Conservation (phyloP, 2,329 filamentous ascomycete genomes). For the Penicillium expansum region DNA sequence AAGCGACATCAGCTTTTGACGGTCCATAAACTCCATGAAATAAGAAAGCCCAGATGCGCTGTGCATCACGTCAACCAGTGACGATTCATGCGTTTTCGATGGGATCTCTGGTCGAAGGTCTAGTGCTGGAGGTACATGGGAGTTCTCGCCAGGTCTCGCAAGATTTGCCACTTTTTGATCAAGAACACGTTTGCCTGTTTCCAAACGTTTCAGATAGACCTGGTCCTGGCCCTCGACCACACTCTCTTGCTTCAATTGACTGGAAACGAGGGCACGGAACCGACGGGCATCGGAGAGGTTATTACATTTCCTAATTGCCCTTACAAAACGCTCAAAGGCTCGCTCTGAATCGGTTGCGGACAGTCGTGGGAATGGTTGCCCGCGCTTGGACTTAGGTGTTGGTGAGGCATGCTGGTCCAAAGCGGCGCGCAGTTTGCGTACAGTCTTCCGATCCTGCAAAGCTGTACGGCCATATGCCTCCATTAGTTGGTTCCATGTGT, state of each 20-base stretch:
- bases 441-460: conserved; percentile 92
- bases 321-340: conserved; percentile 90
- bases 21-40: conserved; percentile 99
- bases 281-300: conserved; percentile 90
- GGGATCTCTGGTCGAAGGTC: conserved; percentile 38
- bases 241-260: conserved; percentile 83
- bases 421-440: conserved; percentile 84
- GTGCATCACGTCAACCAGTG: conserved; percentile 80
- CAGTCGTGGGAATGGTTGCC: conserved; percentile 75
- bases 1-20: conserved; percentile 77
- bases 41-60: conserved; percentile 90
- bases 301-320: conserved; percentile 80
- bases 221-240: conserved; percentile 75
- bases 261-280: conserved; percentile 87
- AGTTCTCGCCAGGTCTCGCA: conserved; percentile 61
- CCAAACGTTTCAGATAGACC: conserved; percentile 81
- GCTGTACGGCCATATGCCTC: conserved; percentile 82
- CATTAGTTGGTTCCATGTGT: conserved; percentile 96
- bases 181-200: conserved; percentile 83
- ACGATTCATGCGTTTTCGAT: conserved; percentile 70
- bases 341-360: conserved; percentile 79
- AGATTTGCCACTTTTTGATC: conserved; percentile 86
- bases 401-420: conserved; percentile 90
- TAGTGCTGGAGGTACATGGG: conserved; percentile 30
- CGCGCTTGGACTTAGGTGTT: conserved; percentile 63